Evolutionary conservation across 345 rosid species (phyloP), one percentile per base, ranked within the genome.

Genomic region (Draba incana): DNA sequence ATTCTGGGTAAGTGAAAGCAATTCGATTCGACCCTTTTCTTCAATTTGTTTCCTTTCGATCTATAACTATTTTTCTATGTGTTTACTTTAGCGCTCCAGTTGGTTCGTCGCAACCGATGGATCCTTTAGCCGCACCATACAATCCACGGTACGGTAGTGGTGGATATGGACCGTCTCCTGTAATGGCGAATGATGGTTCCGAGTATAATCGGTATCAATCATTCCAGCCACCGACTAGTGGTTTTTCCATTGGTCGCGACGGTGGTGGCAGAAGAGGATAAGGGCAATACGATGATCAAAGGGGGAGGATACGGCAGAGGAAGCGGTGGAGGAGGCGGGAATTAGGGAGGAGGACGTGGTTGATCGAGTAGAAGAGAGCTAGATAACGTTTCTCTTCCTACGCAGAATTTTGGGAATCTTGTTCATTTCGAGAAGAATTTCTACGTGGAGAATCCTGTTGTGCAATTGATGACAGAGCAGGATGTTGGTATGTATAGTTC

Each of bases 341-440:
- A 79, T 57, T 77, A 75, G 61, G 81, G 75, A 58, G 80, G 95
- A 55, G 80, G 95, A 55, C 79, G 62, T 51, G 86, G 82, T 42
- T 92, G 85, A 31, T 72, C 77, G 28, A 57, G 80, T 44, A 83
- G 71, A 43, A 81, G 90, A 47, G 96, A 90, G 10, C 64, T 88
- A 10, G 94, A 90, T 60, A 74, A 62, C n/a, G 77, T 90, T 64
- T 75, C 88, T 4, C 90, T 93, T 61, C 90, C 90, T 0, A 85
- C 67, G 71, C 92, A 86, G 76, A 84, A 84, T 80, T 93, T 93
- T 68, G 88, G 86, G 62, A 78, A 82, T 52, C 78, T 90, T 35
- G 90, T 85, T 5, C 97, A 92, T 41, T 90, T 93, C 43, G 90
- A 93, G 81, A 93, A 90, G 87, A 87, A 81, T 62, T 90, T 92